Conservation (phyloP, 2,329 filamentous ascomycete species). For the Rachicladosporium sp. region DNA sequence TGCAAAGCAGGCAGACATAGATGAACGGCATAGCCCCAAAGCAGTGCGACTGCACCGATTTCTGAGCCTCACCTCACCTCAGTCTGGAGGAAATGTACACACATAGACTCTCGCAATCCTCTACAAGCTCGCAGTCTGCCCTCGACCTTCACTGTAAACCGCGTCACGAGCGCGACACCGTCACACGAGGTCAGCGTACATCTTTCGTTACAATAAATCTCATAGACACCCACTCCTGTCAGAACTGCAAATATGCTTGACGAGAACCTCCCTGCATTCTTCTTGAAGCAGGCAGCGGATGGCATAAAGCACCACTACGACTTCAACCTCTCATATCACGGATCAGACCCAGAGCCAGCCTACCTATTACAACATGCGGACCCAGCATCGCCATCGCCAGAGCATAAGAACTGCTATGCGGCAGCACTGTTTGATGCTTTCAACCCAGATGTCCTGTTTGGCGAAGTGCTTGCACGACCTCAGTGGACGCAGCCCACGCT, state of each 20-base stretch:
- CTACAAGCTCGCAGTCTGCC: no score
- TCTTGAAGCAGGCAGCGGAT: constrained; percentile 42
- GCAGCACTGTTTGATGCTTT: constrained; percentile 73
- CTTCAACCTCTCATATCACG: constrained; percentile 53
- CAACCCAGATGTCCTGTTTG: constrained; percentile 70
- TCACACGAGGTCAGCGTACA: no score
- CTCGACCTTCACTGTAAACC: no score
- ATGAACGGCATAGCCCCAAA: no score
- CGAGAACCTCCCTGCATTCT: constrained; percentile 75
- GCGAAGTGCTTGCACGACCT: constrained; percentile 71
- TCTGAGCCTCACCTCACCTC: no score
- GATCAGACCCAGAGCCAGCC: constrained; percentile 64
- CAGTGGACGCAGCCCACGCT: constrained; percentile 76
- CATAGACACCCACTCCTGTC: no score
- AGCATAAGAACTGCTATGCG: constrained; percentile 72
- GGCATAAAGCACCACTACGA: constrained; percentile 40
- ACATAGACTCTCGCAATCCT: no score
- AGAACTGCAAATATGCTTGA: constrained; percentile 55
- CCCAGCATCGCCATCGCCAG: constrained; percentile 45
- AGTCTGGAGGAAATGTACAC: no score
- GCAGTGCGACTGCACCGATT: no score
- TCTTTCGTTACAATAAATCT: no score
- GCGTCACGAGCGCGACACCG: no score
- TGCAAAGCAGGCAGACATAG: no score
- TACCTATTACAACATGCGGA: constrained; percentile 72